Evolutionary conservation across 2,329 filamentous ascomycete species (phyloP).

Genomic region (Colletotrichum zoysiae): DNA sequence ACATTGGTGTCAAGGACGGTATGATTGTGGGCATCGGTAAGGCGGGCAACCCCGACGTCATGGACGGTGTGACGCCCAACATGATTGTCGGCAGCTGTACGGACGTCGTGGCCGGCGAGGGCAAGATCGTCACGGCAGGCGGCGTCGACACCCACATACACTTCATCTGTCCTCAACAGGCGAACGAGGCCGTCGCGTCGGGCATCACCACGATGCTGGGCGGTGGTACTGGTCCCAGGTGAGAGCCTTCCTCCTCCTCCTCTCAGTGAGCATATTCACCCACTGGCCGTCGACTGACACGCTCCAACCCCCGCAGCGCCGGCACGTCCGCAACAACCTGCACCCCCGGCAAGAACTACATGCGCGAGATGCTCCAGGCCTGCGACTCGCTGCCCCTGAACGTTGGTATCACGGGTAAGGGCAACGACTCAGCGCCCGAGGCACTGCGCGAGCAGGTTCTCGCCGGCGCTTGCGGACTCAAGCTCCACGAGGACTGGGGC

Average conservation of each 20-base stretch:
- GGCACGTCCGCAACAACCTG: constrained; percentile 94
- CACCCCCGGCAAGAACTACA: constrained; percentile 86
- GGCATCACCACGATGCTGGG: constrained; percentile 93
- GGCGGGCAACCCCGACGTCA: constrained; percentile 96
- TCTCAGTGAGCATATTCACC: background rate
- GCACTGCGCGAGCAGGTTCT: constrained; percentile 83
- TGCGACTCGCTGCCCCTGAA: constrained; percentile 87
- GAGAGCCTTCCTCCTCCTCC: constrained; percentile 43
- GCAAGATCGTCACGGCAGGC: constrained; percentile 90
- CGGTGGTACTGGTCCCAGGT: constrained; percentile 92
- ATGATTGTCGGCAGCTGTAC: constrained; percentile 91
- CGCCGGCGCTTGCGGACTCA: constrained; percentile 90
- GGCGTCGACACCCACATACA: constrained; percentile 93
- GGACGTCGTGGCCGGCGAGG: constrained; percentile 91
- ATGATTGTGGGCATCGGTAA: constrained; percentile 91
- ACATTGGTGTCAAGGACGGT: constrained; percentile 92
- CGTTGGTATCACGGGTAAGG: constrained; percentile 91
- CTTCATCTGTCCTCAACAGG: constrained; percentile 95
- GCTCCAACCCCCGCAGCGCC: constrained; percentile 64
- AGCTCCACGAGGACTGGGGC: constrained; percentile 97
- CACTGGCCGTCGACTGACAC: constrained; percentile 43
- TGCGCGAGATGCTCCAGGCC: constrained; percentile 91
- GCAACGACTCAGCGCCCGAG: constrained; percentile 80
- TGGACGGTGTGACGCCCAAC: constrained; percentile 84
- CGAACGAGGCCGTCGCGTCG: constrained; percentile 82